phyloP scores from a whole-genome alignment of 768 basidiomycete genomes.

The Chlorophyllum brunneum region DNA sequence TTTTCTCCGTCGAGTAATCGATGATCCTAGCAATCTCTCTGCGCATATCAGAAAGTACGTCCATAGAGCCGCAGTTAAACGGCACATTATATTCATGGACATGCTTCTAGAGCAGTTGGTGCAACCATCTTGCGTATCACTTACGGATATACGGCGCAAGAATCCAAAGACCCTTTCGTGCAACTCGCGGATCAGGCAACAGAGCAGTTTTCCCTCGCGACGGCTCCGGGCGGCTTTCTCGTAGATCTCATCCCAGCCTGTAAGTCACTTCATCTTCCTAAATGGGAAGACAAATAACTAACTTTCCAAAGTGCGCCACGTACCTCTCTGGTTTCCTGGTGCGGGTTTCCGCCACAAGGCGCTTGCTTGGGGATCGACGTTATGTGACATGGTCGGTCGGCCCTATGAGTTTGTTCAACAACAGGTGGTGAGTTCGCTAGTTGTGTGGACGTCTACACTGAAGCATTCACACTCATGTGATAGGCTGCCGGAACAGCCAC shows the following conservation, averaged over 20 bases:
- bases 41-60: constrained; percentile 46
- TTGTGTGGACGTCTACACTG: constrained; percentile 8
- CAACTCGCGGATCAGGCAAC: constrained; percentile 51
- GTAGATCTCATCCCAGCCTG: constrained; percentile 49
- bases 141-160: constrained; percentile 51
- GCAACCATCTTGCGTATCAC: constrained; percentile 50
- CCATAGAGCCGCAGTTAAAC: not conserved
- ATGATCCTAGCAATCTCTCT: constrained; percentile 43
- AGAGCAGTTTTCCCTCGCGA: constrained; percentile 49
- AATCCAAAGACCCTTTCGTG: constrained; percentile 47
- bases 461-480: constrained; percentile 1
- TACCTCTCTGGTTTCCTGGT: constrained; percentile 65
- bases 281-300: not conserved
- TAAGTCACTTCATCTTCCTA: constrained; percentile 22
- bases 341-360: constrained; percentile 55
- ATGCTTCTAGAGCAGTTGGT: constrained; percentile 40
- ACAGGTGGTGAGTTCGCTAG: constrained; percentile 48
- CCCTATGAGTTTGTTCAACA: constrained; percentile 59
- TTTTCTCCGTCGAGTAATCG: constrained; percentile 44
- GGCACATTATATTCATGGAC: constrained; percentile 6
- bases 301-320: constrained; percentile 41
- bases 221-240: constrained; percentile 47
- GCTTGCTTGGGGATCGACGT: constrained; percentile 46
- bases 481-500: constrained; percentile 59
- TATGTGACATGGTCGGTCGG: constrained; percentile 51